Base-by-base conservation (phyloP, 352 stramenopile genomes). In the Phytophthora pluvialis region DNA sequence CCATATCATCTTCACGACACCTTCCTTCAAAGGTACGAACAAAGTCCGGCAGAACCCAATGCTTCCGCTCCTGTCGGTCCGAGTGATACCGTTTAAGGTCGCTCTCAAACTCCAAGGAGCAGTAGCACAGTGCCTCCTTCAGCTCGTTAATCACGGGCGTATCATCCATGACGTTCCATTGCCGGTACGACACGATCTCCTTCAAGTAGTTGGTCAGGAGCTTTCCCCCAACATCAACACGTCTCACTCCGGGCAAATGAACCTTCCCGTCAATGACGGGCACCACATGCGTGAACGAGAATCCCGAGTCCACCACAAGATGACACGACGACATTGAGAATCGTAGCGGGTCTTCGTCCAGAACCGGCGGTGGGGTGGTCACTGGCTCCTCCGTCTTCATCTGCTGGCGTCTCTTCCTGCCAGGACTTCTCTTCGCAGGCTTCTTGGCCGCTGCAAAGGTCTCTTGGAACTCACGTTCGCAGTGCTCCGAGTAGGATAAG, bases 161-260 rank as follows among this genome's bases (percentile, higher is more conserved):
- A 32, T 92, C 79, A 62, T 99, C 95, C 92, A 98, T 98, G 56
- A 99, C 89, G 67, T 99, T 99, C 77, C 88, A 98, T 67, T 99
- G 96, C 11, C 97, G 83, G 65, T 97, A 99, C 10, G 90, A 98
- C 8, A 98, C 84, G 45, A 97, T 85, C 77, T 99, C 96, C 64
- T 99, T 98, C 5, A 98, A 73, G 65, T 98, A 98, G 75, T 99
- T 98, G 2, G 96, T 98, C 55, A 99, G 75, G 49, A 99, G 69
- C 60, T 99, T 98, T 18, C 96, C 97, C 31, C 97, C 97, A 18
- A 99, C 86, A 70, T 98, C 95, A 39, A 99, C 76, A 0, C 84
- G 74, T 60, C 77, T 89, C 42, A 93, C 83, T 35, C 73, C 80
- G 0, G 70, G 60, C 13, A 66, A 65, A 47, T 67, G 88, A 54